These are phyloP conservation scores for Colletotrichum aenigma DNA, from an alignment of 2,329 filamentous ascomycete genomes.

Conservation along the genomic window DNA sequence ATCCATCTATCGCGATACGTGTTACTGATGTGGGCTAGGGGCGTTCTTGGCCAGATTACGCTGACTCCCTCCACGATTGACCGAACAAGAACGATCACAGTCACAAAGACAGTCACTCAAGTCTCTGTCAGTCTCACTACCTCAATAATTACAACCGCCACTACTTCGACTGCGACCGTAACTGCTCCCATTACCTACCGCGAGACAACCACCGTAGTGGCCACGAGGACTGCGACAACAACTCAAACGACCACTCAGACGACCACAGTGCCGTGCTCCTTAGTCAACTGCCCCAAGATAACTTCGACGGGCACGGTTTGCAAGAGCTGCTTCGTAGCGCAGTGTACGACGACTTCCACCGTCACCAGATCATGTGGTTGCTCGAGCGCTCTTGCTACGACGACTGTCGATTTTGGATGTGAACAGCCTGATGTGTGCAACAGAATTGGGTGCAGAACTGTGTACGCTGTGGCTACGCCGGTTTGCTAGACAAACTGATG, in stretches of 20 bases:
- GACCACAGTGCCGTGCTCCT: neutral
- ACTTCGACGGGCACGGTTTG: constrained; percentile 33
- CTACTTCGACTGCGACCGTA: neutral
- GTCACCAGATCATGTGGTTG: constrained; percentile 36
- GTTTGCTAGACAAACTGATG: neutral
- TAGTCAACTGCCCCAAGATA: constrained; percentile 34
- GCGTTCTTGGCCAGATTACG: neutral
- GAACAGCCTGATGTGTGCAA: constrained; percentile 13
- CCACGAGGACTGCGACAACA: neutral
- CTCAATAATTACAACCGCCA: neutral
- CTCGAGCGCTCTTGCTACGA: constrained; percentile 30
- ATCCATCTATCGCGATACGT: neutral
- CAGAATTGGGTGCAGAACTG: constrained; percentile 9
- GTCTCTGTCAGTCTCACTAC: neutral
- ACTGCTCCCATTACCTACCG: neutral
- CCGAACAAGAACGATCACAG: neutral
- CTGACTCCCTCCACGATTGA: constrained; percentile 6
- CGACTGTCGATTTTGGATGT: constrained; percentile 31
- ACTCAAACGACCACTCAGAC: neutral
- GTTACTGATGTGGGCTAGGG: neutral
- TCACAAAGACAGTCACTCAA: neutral
- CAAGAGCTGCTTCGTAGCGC: constrained; percentile 33
- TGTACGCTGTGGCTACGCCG: constrained; percentile 10
- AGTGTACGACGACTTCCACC: constrained; percentile 32
- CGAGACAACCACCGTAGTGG: neutral